Base-by-base conservation (phyloP, 192 early-diverging fungal genomes). In the Linnemannia exigua region DNA sequence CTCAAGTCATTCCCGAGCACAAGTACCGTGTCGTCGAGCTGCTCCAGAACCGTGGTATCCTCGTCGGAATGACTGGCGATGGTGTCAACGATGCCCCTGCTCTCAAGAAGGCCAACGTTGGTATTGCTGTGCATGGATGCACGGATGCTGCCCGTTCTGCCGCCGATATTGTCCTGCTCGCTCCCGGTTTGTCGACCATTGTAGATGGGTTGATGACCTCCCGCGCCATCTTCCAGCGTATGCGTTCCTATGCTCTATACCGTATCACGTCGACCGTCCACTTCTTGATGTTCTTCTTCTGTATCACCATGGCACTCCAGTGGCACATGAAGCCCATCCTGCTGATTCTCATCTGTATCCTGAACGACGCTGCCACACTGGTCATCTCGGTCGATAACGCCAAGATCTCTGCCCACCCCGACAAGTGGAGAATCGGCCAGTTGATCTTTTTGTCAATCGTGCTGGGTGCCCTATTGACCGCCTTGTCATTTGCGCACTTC, bases 31-130 rank as follows among this genome's bases (percentile, higher is more conserved):
- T 99, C 11, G 98, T 99, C 48, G 97, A 99, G 89, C 87, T 98
- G 50, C 89, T 99, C 37, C 98, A 99, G 88, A 95, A 97, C 37
- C 93, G 95, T 75, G 95, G 95, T 11, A 86, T 94, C 28, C 82
- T 96, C 17, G 95, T 97, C 71, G 96, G 96, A 72, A 98, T 99
- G 98, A 99, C 97, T 52, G 98, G 98, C 82, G 98, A 98, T 88
- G 97, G 97, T 88, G 96, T 98, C 50, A 99, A 99, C 87, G 98
- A 99, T 97, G 98, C 98, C 15, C 98, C 98, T 22, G 98, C 98
- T 47, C 89, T 99, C 33, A 99, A 98, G 89, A 98, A 98, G 91
- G 97, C 97, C 73, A 95, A 98, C 85, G 97, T 99, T 72, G 98
- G 98, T 76, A 99, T 99, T 89, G 98, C 98, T 75, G 97, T 99